Conservation (phyloP, 2,329 filamentous ascomycete species). For the Colletotrichum noveboracense region DNA sequence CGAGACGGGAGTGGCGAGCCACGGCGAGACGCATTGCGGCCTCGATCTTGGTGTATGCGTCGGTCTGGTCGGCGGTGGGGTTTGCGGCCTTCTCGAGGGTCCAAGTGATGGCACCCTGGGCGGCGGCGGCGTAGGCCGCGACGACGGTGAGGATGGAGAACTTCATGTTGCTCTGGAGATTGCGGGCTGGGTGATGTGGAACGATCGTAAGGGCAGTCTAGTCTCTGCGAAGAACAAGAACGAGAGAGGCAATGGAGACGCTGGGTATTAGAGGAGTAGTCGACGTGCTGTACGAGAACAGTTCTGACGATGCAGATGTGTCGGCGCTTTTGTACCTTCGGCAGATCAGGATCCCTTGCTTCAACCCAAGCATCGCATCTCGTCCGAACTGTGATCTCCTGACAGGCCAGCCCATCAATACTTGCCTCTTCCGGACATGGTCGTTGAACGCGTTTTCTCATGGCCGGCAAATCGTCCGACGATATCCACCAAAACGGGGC, state of each 20-base stretch:
- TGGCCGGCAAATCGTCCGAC: not conserved
- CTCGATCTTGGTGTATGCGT: slow-evolving; percentile 48
- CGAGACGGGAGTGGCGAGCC: slow-evolving; percentile 41
- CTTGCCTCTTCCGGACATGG: not conserved
- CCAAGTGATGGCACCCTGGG: slow-evolving; percentile 43
- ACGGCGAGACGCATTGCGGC: slow-evolving; percentile 45
- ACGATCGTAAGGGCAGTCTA: not conserved
- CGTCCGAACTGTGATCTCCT: not conserved
- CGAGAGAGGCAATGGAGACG: not conserved
- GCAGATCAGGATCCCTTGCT: not conserved
- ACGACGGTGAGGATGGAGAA: slow-evolving; percentile 31
- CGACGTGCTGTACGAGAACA: not conserved
- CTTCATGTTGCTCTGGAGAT: slow-evolving; percentile 3
- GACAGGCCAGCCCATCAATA: not conserved
- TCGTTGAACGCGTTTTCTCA: not conserved
- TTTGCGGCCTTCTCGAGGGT: slow-evolving; percentile 39
- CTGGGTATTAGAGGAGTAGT: not conserved
- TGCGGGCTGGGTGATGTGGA: not conserved
- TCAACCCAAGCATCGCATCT: not conserved
- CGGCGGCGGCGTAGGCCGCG: slow-evolving; percentile 33
- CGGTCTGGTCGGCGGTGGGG: slow-evolving; percentile 45
- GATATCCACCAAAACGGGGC: not conserved
- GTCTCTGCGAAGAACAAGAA: not conserved
- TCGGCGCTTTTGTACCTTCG: not conserved
- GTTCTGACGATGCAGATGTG: not conserved